Conservation (phyloP, 2,329 filamentous ascomycete species). For the Penicillium sp. region DNA sequence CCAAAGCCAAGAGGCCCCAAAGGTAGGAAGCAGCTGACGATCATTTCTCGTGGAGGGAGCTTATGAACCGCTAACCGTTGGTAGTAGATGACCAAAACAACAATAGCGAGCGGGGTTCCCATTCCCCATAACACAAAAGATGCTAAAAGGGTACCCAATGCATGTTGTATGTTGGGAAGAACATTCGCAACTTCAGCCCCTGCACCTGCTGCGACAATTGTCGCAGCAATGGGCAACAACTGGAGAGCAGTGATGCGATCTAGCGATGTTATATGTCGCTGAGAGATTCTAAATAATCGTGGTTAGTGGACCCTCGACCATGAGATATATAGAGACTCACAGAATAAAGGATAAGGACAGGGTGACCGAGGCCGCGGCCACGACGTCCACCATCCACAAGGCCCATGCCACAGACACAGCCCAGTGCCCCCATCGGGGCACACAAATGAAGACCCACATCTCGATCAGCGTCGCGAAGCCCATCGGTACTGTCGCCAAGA, state of each 20-base stretch:
- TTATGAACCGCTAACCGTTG: constrained; percentile 69
- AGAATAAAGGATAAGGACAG: constrained; percentile 60
- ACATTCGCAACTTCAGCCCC: constrained; percentile 68
- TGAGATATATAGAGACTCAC: constrained; percentile 39
- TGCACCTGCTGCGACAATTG: constrained; percentile 67
- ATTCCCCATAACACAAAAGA: constrained; percentile 73
- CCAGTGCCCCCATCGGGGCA: constrained; percentile 60
- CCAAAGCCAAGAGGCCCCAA: constrained; percentile 70
- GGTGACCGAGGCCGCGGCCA: constrained; percentile 48
- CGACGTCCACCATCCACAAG: constrained; percentile 56
- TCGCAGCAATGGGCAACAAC: constrained; percentile 68
- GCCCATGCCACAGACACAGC: constrained; percentile 52
- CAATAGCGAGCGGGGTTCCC: constrained; percentile 64
- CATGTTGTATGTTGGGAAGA: constrained; percentile 59
- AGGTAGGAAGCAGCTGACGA: constrained; percentile 70
- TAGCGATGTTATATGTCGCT: constrained; percentile 43
- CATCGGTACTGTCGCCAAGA: constrained; percentile 69
- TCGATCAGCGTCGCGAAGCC: constrained; percentile 68
- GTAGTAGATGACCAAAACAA: constrained; percentile 70
- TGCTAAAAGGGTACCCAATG: constrained; percentile 65
- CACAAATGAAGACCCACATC: constrained; percentile 63
- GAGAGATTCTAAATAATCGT: constrained; percentile 39
- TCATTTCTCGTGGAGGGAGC: constrained; percentile 67
- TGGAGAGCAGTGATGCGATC: constrained; percentile 67
- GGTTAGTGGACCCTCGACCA: constrained; percentile 21